These are phyloP conservation scores for Boletellus deceptivus DNA, from an alignment of 1,284 basidiomycete species.

Conservation along the genomic window DNA sequence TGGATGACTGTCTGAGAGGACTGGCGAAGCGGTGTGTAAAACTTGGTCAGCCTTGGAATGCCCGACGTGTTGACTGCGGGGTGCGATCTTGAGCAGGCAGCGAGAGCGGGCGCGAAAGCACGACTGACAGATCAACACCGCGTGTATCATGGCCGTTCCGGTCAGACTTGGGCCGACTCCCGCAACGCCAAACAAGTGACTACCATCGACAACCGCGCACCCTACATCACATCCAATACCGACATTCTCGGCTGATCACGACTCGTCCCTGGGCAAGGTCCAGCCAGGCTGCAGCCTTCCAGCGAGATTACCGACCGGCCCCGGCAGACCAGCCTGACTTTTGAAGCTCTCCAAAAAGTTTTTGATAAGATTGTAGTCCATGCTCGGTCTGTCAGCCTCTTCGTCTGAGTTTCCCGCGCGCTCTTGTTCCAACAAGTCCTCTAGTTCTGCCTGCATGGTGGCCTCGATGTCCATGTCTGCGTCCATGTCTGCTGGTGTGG, in stretches of 20 bases:
- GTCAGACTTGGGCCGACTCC: not conserved
- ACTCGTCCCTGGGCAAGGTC: conserved; percentile 67
- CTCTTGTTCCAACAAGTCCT: conserved; percentile 57
- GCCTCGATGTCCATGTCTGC: conserved; percentile 65
- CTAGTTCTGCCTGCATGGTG: conserved; percentile 86
- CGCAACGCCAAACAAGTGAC: not conserved
- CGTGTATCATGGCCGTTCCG: conserved; percentile 74
- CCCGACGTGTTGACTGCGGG: conserved; percentile 80
- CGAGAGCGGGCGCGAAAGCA: conserved; percentile 43
- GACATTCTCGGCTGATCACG: conserved; percentile 6
- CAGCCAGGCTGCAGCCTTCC: conserved; percentile 77
- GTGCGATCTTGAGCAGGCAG: conserved; percentile 19
- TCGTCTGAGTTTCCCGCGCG: conserved; percentile 51
- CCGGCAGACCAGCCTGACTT: conserved; percentile 80
- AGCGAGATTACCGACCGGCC: conserved; percentile 85
- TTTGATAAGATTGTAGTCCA: conserved; percentile 89
- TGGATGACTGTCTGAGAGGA: conserved; percentile 72
- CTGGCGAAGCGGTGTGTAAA: conserved; percentile 86
- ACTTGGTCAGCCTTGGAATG: conserved; percentile 91
- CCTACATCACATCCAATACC: no score
- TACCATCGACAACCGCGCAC: not conserved
- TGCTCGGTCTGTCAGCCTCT: conserved; percentile 47
- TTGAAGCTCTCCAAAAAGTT: conserved; percentile 95
- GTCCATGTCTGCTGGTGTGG: conserved; percentile 33
- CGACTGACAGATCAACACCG: conserved; percentile 68